Evolutionary conservation across 352 stramenopile genomes (phyloP), one percentile per base, ranked within the genome.

Genomic region (Blastocystis sp.): DNA sequence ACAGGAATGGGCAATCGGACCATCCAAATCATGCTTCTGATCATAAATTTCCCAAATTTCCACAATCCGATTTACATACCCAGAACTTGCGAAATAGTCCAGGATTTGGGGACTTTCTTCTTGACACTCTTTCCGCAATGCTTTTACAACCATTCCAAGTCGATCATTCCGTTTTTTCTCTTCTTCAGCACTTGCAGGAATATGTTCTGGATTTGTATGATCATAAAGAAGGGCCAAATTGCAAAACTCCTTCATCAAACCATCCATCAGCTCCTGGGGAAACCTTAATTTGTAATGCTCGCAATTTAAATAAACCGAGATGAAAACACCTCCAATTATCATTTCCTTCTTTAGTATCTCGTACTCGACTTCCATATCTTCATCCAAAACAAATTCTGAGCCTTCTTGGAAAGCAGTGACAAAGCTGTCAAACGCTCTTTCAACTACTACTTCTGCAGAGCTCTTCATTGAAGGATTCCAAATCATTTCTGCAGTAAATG

Each of bases 161-260:
- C 24, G 20, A 16, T 59, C 26, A 9, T 34, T 2, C 2, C 37
- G 70, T 43, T 64, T 64, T 24, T 18, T 5, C n/a, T 81, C 70
- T n/a, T 64, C 70, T 20, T 81, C 70, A n/a, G 70, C 70, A n/a
- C 34, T 63, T n/a, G 5, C n/a, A 4, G 70, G 70, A 37, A 81
- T 81, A 13, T 18, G 41, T 41, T 64, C 30, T 37, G 20, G 41
- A 8, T 39, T 62, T 9, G 70, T 30, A 34, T 81, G 24, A 13
- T 59, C 50, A 13, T n/a, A 39, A 13, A 43, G 24, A 43, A 5
- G 8, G 13, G 43, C 26, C 13, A 37, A 11, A 2, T 11, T 9
- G n/a, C 26, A 65, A 7, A 85, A 65, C 24, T 47, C 26, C 6
- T 34, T 9, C 73, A 85, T 65, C 37, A 39, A 13, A 3, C 53